These are phyloP conservation scores for Sarocladium kiliense DNA, from an alignment of 2,329 filamentous ascomycete genomes.

Conservation along the genomic window DNA sequence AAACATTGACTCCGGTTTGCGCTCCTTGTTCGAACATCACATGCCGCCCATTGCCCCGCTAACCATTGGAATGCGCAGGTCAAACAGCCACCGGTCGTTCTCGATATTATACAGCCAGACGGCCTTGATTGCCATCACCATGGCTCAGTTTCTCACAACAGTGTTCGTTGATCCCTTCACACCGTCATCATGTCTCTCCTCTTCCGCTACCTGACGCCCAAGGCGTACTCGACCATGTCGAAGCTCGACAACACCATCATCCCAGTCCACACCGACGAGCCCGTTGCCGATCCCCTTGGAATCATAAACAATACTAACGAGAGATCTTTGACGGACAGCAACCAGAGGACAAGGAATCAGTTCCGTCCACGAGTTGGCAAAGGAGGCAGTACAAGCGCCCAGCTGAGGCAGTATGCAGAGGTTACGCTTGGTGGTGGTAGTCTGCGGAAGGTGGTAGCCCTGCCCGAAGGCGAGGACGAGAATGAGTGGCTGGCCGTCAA, in stretches of 20 bases:
- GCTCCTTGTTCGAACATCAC: neutral
- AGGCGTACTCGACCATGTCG: slow-evolving; percentile 25
- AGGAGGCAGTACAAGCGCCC: slow-evolving; percentile 81
- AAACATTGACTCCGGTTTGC: neutral
- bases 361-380: slow-evolving; percentile 88
- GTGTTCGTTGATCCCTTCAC: slow-evolving; percentile 28
- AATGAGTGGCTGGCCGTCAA: slow-evolving; percentile 99
- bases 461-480: slow-evolving; percentile 94
- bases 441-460: slow-evolving; percentile 89
- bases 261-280: slow-evolving; percentile 23
- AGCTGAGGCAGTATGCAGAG: slow-evolving; percentile 96
- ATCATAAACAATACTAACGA: slow-evolving; percentile 22
- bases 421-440: slow-evolving; percentile 93
- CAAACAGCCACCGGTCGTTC: slow-evolving; percentile 7
- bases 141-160: slow-evolving; percentile 37
- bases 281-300: slow-evolving; percentile 10
- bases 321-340: slow-evolving; percentile 45
- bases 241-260: slow-evolving; percentile 25
- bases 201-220: slow-evolving; percentile 27
- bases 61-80: slow-evolving; percentile 33
- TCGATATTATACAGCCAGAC: slow-evolving; percentile 11
- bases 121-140: slow-evolving; percentile 17
- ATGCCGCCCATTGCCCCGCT: slow-evolving; percentile 31
- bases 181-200: slow-evolving; percentile 15
- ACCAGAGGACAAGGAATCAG: slow-evolving; percentile 81